A percentile compares a stretch with the other conserved stretches of the same genome.
These are phyloP conservation scores for Hypholoma sublateritium DNA, from an alignment of 768 basidiomycete genomes.

Conservation along the genomic window DNA sequence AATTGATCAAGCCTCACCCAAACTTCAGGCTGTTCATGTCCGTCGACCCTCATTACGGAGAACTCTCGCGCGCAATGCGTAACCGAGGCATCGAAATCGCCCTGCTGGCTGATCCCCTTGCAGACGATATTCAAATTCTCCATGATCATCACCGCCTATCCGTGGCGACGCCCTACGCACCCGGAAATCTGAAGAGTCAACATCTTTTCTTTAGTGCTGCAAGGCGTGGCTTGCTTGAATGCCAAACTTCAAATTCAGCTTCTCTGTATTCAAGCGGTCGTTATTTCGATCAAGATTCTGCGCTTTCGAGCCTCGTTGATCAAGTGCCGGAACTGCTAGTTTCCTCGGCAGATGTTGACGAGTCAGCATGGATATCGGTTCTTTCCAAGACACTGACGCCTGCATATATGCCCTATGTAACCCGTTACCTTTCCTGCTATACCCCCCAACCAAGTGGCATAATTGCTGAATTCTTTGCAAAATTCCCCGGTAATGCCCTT, in stretches of 20 bases:
- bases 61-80: slow-evolving; percentile 96
- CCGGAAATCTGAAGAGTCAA: slow-evolving; percentile 9
- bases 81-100: slow-evolving; percentile 92
- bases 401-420: slow-evolving; percentile 27
- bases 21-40: slow-evolving; percentile 94
- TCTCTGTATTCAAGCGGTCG: slow-evolving; percentile 35
- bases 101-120: slow-evolving; percentile 34
- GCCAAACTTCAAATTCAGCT: background rate
- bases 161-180: slow-evolving; percentile 4
- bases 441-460: background rate
- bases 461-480: slow-evolving; percentile 18
- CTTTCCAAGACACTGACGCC: slow-evolving; percentile 25
- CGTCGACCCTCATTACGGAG: slow-evolving; percentile 87
- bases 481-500: slow-evolving; percentile 14
- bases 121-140: slow-evolving; percentile 49
- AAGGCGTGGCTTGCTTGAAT: slow-evolving; percentile 32
- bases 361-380: slow-evolving; percentile 29
- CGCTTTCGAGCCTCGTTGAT: slow-evolving; percentile 41
- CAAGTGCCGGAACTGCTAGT: slow-evolving; percentile 33
- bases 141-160: slow-evolving; percentile 54
- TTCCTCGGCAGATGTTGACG: slow-evolving; percentile 12
- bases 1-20: slow-evolving; percentile 78
- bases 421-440: slow-evolving; percentile 22
- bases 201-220: slow-evolving; percentile 31
- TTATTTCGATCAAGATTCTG: slow-evolving; percentile 48